Evolutionary conservation across 2,329 filamentous ascomycete genomes (phyloP).

Genomic region (Fusarium sp.): DNA sequence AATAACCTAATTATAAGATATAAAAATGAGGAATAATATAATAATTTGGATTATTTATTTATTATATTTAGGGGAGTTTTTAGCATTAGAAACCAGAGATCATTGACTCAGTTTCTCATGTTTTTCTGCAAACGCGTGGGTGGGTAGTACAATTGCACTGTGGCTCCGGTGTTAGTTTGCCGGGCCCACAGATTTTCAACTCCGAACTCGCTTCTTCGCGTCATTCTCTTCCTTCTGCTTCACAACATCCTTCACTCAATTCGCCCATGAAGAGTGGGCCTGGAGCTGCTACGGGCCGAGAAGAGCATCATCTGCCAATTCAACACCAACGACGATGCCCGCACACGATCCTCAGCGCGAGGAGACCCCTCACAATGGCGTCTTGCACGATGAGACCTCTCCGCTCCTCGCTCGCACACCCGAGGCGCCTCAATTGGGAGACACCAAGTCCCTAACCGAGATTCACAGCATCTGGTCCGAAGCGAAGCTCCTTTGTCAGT

Average conservation of each 20-base stretch:
- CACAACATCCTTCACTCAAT: slow-evolving; percentile 9
- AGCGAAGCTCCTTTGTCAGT: slow-evolving; percentile 29
- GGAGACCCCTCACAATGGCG: slow-evolving; percentile 18
- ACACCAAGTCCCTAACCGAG: slow-evolving; percentile 10
- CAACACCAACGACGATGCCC: slow-evolving; percentile 11
- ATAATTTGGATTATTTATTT: no score
- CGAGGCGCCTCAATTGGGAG: not conserved
- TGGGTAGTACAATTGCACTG: not conserved
- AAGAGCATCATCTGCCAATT: not conserved
- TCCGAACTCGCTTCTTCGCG: not conserved
- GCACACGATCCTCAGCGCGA: slow-evolving; percentile 14
- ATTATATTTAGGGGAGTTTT: no score
- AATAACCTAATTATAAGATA: no score
- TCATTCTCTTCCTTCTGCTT: slow-evolving; percentile 11
- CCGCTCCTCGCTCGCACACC: slow-evolving; percentile 26
- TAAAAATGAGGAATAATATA: no score
- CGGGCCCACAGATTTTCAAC: not conserved
- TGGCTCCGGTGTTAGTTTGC: not conserved
- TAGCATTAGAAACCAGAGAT: no score
- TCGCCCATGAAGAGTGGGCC: slow-evolving; percentile 20
- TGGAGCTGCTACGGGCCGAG: not conserved
- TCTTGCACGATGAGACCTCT: slow-evolving; percentile 32
- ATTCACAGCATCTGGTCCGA: slow-evolving; percentile 29
- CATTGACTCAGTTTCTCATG: no score
- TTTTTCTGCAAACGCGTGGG: not conserved